Base-by-base conservation (phyloP, 352 stramenopile species). In the Aphanomyces invadans region DNA sequence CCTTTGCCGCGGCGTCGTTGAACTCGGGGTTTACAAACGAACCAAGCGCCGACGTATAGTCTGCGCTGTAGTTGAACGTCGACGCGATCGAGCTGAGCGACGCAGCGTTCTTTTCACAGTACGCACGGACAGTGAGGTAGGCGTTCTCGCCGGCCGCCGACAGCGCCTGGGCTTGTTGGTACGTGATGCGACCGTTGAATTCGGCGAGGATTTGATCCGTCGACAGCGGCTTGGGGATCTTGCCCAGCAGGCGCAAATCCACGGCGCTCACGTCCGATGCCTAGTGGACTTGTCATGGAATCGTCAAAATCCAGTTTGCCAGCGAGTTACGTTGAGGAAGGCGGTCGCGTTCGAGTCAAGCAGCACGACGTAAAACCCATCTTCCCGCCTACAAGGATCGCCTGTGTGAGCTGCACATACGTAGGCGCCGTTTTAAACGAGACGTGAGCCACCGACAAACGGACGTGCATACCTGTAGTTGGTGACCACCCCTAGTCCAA, bases 41-140 rank as follows among this genome's bases (percentile, higher is more conserved):
- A 29, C 65, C 62, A 4, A 92, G 56, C 10, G 81, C 76, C 46
- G 75, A 54, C 0, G 77, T 76, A 64, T 92, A 92, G 52, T 90
- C 78, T 23, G 87, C 76, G 15, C 82, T 75, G 54, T 90, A 91
- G 19, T 70, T 70, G 1, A 77, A 75, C 42, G 89, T 91, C 1
- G 80, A 89, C 2, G 82, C 89, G 10, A 91, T 73, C 28, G 88
- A 87, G 42, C 82, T 90, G 19, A 92, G 87, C 17, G 79, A 73
- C 42, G 87, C 74, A 1, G 80, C 78, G 62, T 92, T 77, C 49
- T 86, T 70, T 46, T 90, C 84, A 32, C 82, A 92, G 44, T 90
- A 81, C 19, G 59, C 62, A 56, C 88, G 75, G n/a, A 91, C 67
- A 26, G 71, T 74, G 0, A 42, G 62, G 55, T 91, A 89, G 39